Base-by-base conservation (phyloP, 306 rosid species). In the Rosa lucieae region DNA sequence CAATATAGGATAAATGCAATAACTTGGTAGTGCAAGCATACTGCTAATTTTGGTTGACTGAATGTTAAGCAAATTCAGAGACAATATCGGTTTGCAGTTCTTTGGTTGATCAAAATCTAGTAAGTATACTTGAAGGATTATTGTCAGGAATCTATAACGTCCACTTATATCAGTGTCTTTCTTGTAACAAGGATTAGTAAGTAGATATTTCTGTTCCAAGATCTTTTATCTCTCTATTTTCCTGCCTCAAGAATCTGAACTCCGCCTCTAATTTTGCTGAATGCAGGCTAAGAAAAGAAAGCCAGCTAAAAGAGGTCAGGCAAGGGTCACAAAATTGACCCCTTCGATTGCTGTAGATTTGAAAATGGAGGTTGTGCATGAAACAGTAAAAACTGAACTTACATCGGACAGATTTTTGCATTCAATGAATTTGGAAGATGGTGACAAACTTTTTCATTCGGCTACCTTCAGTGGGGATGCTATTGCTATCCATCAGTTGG, bases 241-340 rank as follows among this genome's bases (percentile, higher is more conserved):
- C 10, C 35, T 69, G 42, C 20, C 67, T 71, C 40, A 55, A 69
- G 65, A 70, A 52, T 61, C 69, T 80, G 78, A 79, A 55, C 69
- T 61, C 72, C 58, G 10, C 51, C 20, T 62, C 62, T 20, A 65
- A 73, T 78, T 42, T 77, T 75, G 78, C 70, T 82, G 53, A 55
- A 74, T 69, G 62, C 63, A 94, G 98, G 85, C 83, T 77, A 92
- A 86, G 84, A 86, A 67, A 76, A 71, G 80, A 67, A 94, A 85
- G 86, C 78, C 66, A 72, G 55, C 77, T 58, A 80, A 87, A 75
- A 76, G 73, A n/a, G 80, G 67, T 75, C 88, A 67, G 73, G 42
- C 67, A 18, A 85, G 76, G 80, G 78, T 70, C 77, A 80, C 84
- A 43, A 86, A 88, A 72, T 79, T 78, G 63, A 81, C 73, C 71